These are phyloP conservation scores for Pseudonitzschia pungens DNA, from an alignment of 108 stramenopile species.

Conservation along the genomic window DNA sequence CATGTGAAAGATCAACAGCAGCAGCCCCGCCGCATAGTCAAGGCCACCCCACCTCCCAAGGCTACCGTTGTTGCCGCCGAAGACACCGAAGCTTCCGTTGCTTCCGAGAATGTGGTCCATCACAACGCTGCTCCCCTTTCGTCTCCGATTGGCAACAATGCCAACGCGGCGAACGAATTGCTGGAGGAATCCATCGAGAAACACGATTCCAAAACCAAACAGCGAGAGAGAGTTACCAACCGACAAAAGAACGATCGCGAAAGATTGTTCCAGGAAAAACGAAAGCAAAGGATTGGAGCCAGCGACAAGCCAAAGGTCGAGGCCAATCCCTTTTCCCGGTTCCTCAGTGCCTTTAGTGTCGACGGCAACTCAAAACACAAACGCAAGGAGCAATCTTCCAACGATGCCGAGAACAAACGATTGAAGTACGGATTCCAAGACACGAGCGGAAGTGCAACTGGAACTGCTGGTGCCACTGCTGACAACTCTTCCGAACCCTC, in stretches of 20 bases:
- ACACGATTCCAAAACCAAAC: slow-evolving; percentile 14
- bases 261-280: slow-evolving; percentile 27
- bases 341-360: slow-evolving; percentile 44
- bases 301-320: background rate
- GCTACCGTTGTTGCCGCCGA: background rate
- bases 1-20: background rate
- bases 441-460: background rate
- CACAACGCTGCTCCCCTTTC: slow-evolving; percentile 6
- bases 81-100: background rate
- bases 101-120: background rate
- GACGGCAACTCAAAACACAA: slow-evolving; percentile 54
- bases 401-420: background rate
- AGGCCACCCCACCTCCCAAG: slow-evolving; percentile 14
- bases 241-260: slow-evolving; percentile 37
- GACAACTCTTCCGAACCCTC: background rate
- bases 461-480: background rate
- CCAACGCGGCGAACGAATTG: slow-evolving; percentile 17
- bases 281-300: background rate
- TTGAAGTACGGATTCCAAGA: slow-evolving; percentile 15
- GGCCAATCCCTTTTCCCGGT: slow-evolving; percentile 51
- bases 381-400: slow-evolving; percentile 10
- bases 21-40: slow-evolving; percentile 28
- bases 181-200: slow-evolving; percentile 32
- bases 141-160: background rate
- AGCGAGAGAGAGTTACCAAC: slow-evolving; percentile 9